phyloP scores from a whole-genome alignment of 768 basidiomycete species.

The Sarcodon sp. region DNA sequence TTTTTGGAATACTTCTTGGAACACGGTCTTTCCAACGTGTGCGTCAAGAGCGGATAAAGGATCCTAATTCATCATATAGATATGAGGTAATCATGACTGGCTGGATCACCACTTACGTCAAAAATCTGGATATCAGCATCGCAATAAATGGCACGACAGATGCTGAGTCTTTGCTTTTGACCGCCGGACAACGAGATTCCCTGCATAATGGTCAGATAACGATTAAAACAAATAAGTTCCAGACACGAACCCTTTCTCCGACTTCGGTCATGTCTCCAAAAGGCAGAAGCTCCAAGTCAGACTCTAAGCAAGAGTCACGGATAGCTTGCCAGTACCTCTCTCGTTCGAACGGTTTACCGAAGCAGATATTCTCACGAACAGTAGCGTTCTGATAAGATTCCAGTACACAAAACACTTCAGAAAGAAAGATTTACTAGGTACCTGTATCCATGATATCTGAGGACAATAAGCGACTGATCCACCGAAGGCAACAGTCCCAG shows the following conservation, averaged over 20 bases:
- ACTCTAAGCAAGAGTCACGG: conserved; percentile 63
- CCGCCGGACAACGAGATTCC: conserved; percentile 86
- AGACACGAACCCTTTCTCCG: conserved; percentile 42
- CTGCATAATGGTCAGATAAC: conserved; percentile 13
- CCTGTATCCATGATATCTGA: conserved; percentile 88
- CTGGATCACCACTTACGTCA: conserved; percentile 29
- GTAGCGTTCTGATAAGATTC: conserved; percentile 49
- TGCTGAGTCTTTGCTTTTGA: conserved; percentile 69
- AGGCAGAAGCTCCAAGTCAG: conserved; percentile 66
- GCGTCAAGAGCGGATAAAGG: conserved; percentile 88
- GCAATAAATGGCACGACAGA: conserved; percentile 81
- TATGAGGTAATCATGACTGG: background rate
- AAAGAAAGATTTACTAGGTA: conserved; percentile 8
- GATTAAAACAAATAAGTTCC: conserved; percentile 2
- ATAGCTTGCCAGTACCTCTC: conserved; percentile 75
- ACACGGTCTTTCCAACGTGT: conserved; percentile 80
- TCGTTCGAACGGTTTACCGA: conserved; percentile 74
- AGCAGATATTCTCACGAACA: conserved; percentile 81
- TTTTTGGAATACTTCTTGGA: conserved; percentile 70
- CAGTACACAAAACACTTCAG: background rate
- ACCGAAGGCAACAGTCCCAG: conserved; percentile 53
- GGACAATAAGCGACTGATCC: conserved; percentile 74
- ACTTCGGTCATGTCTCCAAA: conserved; percentile 78
- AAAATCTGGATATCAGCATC: conserved; percentile 80
- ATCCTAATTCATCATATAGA: conserved; percentile 28